Evolutionary conservation across 805 yeast species (phyloP).

Genomic region (Nakazawaea anatomiae): DNA sequence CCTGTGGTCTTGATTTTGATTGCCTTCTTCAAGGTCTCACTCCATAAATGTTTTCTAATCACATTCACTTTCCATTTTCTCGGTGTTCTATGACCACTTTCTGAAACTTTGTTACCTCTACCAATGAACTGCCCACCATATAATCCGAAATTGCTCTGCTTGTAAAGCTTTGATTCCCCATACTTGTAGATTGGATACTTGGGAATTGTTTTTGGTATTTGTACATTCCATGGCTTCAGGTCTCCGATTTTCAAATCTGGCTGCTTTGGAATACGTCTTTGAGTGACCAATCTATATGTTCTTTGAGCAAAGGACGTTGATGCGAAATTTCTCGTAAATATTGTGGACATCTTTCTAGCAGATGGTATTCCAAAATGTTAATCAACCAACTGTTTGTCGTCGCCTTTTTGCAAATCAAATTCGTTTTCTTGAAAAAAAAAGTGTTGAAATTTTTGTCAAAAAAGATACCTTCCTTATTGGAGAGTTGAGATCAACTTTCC

Average conservation of each 20-base stretch:
- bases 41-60: constrained; percentile 71
- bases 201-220: constrained; percentile 37
- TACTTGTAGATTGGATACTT: constrained; percentile 66
- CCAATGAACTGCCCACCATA: constrained; percentile 84
- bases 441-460: no score
- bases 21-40: constrained; percentile 61
- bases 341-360: background rate
- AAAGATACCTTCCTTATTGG: no score
- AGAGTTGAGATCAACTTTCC: no score
- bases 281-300: constrained; percentile 35
- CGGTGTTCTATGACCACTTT: constrained; percentile 63
- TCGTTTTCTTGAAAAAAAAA: no score
- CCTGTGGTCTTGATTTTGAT: constrained; percentile 64
- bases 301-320: constrained; percentile 12
- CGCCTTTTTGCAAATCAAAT: no score
- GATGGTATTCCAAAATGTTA: no score
- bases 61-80: constrained; percentile 81
- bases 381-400: no score
- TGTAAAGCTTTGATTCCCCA: constrained; percentile 72
- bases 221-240: constrained; percentile 31
- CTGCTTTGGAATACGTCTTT: constrained; percentile 37
- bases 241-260: constrained; percentile 51
- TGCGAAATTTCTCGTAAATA: background rate
- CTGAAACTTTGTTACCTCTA: constrained; percentile 72
- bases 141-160: constrained; percentile 81